A percentile compares a stretch with the other conserved stretches of the same genome.
These are phyloP conservation scores for Conticribra weissflogii DNA, from an alignment of 108 stramenopile species.

Conservation along the genomic window DNA sequence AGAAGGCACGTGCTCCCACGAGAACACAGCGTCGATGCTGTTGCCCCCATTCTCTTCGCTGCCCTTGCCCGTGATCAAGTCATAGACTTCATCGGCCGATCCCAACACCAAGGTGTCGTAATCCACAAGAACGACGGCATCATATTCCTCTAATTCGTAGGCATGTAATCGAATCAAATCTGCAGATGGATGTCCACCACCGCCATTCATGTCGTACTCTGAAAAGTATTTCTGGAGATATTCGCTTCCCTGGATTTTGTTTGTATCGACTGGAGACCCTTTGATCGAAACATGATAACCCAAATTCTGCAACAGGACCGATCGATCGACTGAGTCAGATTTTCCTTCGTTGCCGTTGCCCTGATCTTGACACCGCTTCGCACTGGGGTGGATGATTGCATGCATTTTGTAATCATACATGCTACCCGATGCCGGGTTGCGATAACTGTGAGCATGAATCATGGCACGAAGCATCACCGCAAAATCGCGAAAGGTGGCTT, in stretches of 20 bases:
- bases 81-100: conserved; percentile 33
- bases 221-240: conserved; percentile 15
- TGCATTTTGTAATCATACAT: conserved; percentile 79
- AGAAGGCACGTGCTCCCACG: conserved; percentile 46
- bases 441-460: conserved; percentile 60
- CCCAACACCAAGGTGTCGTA: conserved; percentile 45
- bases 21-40: conserved; percentile 42
- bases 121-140: conserved; percentile 44
- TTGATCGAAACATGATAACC: conserved; percentile 36
- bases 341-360: conserved; percentile 1
- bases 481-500: conserved; percentile 42
- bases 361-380: conserved; percentile 41
- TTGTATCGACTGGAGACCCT: conserved; percentile 1
- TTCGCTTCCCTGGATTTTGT: conserved; percentile 21
- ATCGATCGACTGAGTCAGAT: conserved; percentile 18
- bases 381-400: conserved; percentile 65
- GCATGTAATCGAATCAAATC: conserved; percentile 43
- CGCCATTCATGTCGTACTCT: conserved; percentile 1
- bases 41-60: neutral
- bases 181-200: conserved; percentile 3
- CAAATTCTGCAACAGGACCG: conserved; percentile 31
- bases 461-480: conserved; percentile 62
- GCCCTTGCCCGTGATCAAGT: conserved; percentile 27
- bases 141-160: conserved; percentile 37
- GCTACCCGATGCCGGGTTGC: conserved; percentile 32